These are phyloP conservation scores for Fusarium nygamai DNA, from an alignment of 2,329 filamentous ascomycete genomes.

Conservation along the genomic window DNA sequence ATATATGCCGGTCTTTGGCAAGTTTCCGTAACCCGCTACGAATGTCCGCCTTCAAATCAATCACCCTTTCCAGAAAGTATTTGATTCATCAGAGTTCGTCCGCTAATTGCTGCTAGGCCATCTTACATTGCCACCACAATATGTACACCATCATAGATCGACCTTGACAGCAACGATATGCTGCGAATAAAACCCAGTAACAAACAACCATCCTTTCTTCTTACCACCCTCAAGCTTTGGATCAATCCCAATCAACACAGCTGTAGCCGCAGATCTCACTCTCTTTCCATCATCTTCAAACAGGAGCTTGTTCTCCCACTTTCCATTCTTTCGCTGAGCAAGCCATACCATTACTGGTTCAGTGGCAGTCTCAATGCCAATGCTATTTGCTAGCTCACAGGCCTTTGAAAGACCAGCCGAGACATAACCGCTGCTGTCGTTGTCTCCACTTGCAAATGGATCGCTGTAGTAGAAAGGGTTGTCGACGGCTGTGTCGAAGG, in stretches of 20 bases:
- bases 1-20: not conserved
- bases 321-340: slow-evolving; percentile 12
- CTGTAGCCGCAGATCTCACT: slow-evolving; percentile 60
- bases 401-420: slow-evolving; percentile 57
- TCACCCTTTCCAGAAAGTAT: accelerated
- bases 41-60: not conserved
- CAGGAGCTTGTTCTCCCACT: slow-evolving; percentile 58
- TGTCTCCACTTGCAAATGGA: slow-evolving; percentile 53
- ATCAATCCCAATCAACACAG: slow-evolving; percentile 63
- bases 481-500: slow-evolving; percentile 59
- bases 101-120: accelerated
- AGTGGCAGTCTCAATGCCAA: slow-evolving; percentile 48
- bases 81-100: accelerated
- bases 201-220: slow-evolving; percentile 66
- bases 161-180: slow-evolving; percentile 63
- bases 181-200: slow-evolving; percentile 63
- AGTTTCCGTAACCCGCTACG: not conserved
- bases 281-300: slow-evolving; percentile 67
- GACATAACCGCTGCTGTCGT: slow-evolving; percentile 62
- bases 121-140: not conserved
- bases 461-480: slow-evolving; percentile 69
- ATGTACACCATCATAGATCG: slow-evolving; percentile 48
- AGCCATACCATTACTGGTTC: slow-evolving; percentile 61
- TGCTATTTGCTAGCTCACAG: slow-evolving; percentile 48
- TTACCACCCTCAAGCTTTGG: slow-evolving; percentile 54